A percentile compares a stretch with the other conserved stretches of the same genome.
These are phyloP conservation scores for Trichodelitschia bisporula DNA, from an alignment of 495 filamentous ascomycete genomes.

Conservation along the genomic window DNA sequence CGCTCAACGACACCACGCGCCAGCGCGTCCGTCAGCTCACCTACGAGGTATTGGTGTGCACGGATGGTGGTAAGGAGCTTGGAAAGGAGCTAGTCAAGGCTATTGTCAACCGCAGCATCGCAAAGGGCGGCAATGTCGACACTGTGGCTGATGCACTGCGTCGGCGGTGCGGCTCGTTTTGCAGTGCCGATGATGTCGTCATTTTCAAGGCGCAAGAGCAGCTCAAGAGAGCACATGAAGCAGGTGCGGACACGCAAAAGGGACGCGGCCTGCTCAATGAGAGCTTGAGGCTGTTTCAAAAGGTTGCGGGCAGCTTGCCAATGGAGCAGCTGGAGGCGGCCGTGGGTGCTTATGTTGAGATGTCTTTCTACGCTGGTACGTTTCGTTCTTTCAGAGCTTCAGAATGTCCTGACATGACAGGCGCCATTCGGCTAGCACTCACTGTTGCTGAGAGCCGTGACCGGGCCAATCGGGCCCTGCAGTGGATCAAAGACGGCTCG, in stretches of 20 bases:
- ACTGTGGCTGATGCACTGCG: slow-evolving; percentile 83
- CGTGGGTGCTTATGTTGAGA: slow-evolving; percentile 44
- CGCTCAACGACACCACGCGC: slow-evolving; percentile 42
- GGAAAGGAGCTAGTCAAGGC: slow-evolving; percentile 92
- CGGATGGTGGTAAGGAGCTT: slow-evolving; percentile 55
- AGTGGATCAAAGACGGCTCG: slow-evolving; percentile 44
- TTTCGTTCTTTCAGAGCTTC: not conserved
- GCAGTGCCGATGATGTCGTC: slow-evolving; percentile 84
- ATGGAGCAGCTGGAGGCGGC: slow-evolving; percentile 59
- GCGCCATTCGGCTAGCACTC: slow-evolving; percentile 74
- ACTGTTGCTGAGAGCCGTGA: slow-evolving; percentile 60
- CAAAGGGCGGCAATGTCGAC: slow-evolving; percentile 85
- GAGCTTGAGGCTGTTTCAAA: slow-evolving; percentile 64
- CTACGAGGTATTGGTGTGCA: slow-evolving; percentile 67
- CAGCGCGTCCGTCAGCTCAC: slow-evolving; percentile 50
- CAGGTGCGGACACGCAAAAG: slow-evolving; percentile 42
- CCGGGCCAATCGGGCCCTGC: slow-evolving; percentile 54
- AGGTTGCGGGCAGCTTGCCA: slow-evolving; percentile 58
- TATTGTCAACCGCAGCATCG: slow-evolving; percentile 93
- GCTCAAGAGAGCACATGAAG: slow-evolving; percentile 64
- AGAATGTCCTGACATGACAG: slow-evolving; percentile 14
- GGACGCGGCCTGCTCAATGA: slow-evolving; percentile 71
- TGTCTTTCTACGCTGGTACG: slow-evolving; percentile 59
- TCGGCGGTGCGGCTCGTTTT: slow-evolving; percentile 83
- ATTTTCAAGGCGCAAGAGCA: slow-evolving; percentile 96